Base-by-base conservation (phyloP, 306 rosid genomes). In the Pueraria montana region DNA sequence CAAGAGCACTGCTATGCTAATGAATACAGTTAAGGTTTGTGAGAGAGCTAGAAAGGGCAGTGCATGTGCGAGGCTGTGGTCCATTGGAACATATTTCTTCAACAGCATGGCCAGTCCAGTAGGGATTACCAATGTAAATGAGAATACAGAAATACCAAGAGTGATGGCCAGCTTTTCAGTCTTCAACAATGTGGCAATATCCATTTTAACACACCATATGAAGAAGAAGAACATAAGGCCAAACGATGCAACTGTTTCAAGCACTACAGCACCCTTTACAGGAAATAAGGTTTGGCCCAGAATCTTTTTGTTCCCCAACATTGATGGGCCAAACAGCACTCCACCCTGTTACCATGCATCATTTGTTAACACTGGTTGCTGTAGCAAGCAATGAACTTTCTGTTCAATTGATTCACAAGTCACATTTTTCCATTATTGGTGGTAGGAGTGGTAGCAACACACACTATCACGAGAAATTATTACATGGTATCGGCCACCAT, bases 281-380 rank as follows among this genome's bases (percentile, higher is more conserved):
- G 96, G 96, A 85, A 90, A 92, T 27, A 92, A 71, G 16, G 4
- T 0, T 2, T n/a, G 4, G 0, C 81, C 40, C 27, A 92, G 4
- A 56, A 18, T 2, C 67, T 68, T 78, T 17, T 45, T 3, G 30
- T 80, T 82, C 62, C 94, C 94, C 65, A 90, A 64, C 58, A 74
- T 11, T 55, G 96, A 90, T 45, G 96, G 96, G 5, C 94, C 96
- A 66, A 92, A 86, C 46, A 90, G 0, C 65, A 88, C 8, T 79
- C 96, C 94, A 1, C 91, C 88, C 96, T 91, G 81, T 42, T 18
- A 71, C 38, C 74, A 78, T 79, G 7, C 63, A 79, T 65, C 2
- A 30, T 42, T 72, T 78, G 59, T 83, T 69, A 83, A 12, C 56
- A 46, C 26, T 61, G 21, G 3, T 55, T 21, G n/a, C n/a, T n/a